These are phyloP conservation scores for Spathaspora passalidarum DNA, from an alignment of 805 yeast species.

Conservation along the genomic window DNA sequence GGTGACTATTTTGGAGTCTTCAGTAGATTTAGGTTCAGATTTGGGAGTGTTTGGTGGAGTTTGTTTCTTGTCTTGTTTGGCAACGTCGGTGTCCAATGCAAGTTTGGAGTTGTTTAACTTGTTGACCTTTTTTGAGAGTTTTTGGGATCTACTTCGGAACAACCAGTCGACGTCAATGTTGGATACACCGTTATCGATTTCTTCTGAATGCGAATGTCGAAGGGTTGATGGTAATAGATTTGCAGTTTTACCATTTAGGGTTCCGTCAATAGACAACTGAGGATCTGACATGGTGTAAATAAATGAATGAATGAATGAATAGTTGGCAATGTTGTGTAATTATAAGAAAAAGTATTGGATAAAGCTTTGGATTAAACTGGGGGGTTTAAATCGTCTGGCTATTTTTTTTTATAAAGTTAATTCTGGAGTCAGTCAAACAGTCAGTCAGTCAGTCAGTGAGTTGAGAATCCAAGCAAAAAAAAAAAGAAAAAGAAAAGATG, in stretches of 20 bases:
- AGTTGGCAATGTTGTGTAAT: not conserved
- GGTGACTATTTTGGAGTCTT: not conserved
- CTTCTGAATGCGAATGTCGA: constrained; percentile 2
- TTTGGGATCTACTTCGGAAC: constrained; percentile 72
- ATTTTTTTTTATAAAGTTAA: not conserved
- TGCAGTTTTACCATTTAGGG: not conserved
- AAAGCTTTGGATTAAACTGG: not conserved
- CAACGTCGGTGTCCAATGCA: not conserved
- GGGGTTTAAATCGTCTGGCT: not conserved
- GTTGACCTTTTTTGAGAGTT: constrained; percentile 44
- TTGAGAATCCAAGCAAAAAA: too few species aligned
- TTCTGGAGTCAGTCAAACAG: too few species aligned
- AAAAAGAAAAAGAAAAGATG: too few species aligned
- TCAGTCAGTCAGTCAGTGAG: too few species aligned
- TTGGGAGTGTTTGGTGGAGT: too few species aligned
- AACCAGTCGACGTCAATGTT: constrained; percentile 85
- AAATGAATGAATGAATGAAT: not conserved
- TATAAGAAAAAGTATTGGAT: too few species aligned
- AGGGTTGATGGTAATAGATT: too few species aligned
- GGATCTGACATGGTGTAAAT: not conserved
- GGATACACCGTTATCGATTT: constrained; percentile 49
- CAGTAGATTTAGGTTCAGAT: not conserved
- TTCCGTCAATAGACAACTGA: too few species aligned
- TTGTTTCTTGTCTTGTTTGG: too few species aligned
- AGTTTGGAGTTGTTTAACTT: not conserved